Conservation (phyloP, 495 filamentous ascomycete species). For the Talaromyces trachyspermus region DNA sequence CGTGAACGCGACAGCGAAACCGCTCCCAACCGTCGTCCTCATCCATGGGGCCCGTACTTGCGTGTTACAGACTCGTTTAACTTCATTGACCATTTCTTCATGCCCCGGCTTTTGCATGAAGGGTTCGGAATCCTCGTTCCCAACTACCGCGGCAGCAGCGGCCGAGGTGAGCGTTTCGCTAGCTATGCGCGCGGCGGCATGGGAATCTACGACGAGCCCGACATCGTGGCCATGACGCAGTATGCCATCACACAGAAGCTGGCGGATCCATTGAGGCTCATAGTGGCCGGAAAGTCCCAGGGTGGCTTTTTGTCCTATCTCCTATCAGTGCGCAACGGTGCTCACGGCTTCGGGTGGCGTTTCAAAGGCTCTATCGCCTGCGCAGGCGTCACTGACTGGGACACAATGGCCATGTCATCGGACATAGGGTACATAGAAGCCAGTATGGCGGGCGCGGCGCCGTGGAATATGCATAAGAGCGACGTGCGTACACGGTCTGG, state of each 20-base stretch:
- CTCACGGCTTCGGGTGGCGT: conserved; percentile 4
- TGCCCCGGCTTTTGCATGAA: conserved; percentile 15
- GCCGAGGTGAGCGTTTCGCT: conserved; percentile 21
- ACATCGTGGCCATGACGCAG: conserved; percentile 19
- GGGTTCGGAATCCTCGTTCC: conserved; percentile 23
- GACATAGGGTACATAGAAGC: conserved; percentile 11
- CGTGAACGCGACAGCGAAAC: conserved; percentile 1
- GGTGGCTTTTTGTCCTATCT: conserved; percentile 24
- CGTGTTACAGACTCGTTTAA: conserved; percentile 20
- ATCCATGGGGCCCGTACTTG: conserved; percentile 25
- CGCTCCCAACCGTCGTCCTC: conserved; percentile 21
- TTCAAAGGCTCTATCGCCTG: conserved; percentile 16
- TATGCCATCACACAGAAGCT: conserved; percentile 16
- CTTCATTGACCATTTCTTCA: conserved; percentile 14
- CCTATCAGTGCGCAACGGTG: conserved; percentile 10
- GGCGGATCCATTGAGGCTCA: conserved; percentile 17
- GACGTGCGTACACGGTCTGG: conserved; percentile 11
- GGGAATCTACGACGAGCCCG: conserved; percentile 20
- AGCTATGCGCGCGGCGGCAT: conserved; percentile 12
- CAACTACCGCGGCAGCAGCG: conserved; percentile 25
- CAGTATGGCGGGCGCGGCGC: conserved; percentile 10
- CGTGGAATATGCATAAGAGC: conserved; percentile 13
- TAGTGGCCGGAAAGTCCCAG: conserved; percentile 22
- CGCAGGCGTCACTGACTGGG: conserved; percentile 18
- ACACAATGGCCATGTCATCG: conserved; percentile 15